Conservation (phyloP, 371 early-diverging fungal species). For the Lichtheimia hyalospora region DNA sequence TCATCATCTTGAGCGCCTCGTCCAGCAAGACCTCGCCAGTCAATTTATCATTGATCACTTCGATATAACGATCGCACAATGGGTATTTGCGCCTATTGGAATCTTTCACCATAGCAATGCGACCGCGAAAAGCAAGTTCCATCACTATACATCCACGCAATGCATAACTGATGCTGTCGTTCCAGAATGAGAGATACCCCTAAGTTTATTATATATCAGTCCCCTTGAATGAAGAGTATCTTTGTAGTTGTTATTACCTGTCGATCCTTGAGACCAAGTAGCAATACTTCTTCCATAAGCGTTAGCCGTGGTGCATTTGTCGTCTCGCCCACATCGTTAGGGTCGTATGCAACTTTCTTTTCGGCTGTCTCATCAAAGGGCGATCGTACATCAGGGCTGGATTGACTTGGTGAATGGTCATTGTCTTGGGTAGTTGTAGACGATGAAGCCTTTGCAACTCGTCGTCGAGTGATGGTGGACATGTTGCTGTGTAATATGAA, state of each 20-base stretch:
- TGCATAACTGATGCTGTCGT: constrained; percentile 96
- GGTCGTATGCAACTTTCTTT: constrained; percentile 50
- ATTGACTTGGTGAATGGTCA: background rate
- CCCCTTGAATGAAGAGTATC: too few species aligned
- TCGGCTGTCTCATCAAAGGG: constrained; percentile 10
- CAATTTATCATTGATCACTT: constrained; percentile 77
- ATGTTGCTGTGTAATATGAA: constrained; percentile 14
- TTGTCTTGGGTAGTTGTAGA: background rate
- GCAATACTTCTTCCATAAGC: constrained; percentile 91
- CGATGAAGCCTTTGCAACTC: constrained; percentile 22
- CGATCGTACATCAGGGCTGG: background rate
- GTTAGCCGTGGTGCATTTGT: constrained; percentile 77
- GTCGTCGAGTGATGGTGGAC: constrained; percentile 50
- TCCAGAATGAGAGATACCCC: constrained; percentile 98
- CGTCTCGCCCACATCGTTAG: constrained; percentile 57
- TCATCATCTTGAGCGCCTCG: constrained; percentile 90
- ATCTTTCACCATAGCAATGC: constrained; percentile 87
- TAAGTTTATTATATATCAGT: constrained; percentile 20
- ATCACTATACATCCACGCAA: constrained; percentile 93
- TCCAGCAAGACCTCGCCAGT: constrained; percentile 96
- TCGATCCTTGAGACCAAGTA: constrained; percentile 92
- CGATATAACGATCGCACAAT: constrained; percentile 79
- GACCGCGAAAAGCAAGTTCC: constrained; percentile 89
- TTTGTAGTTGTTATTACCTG: constrained; percentile 52
- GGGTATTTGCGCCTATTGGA: constrained; percentile 77